Evolutionary conservation across 805 yeast genomes (phyloP).

Genomic region (Lipomyces sp.): DNA sequence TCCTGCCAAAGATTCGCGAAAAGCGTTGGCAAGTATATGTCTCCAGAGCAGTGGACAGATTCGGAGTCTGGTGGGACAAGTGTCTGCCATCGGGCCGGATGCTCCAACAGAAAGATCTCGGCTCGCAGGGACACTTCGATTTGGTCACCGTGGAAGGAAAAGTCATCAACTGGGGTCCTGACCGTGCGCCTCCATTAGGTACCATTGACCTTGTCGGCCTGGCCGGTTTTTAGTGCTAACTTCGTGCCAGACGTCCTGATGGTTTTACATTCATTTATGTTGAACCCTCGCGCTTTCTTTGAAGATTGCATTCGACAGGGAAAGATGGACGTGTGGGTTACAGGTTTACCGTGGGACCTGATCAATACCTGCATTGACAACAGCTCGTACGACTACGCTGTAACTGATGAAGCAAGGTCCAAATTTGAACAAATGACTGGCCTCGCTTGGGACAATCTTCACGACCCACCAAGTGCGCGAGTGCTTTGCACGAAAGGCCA

Average conservation of each 20-base stretch:
- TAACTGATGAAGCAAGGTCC: slow-evolving; percentile 6
- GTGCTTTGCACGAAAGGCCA: slow-evolving; percentile 8
- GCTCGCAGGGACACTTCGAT: slow-evolving; percentile 7
- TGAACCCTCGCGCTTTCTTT: slow-evolving; percentile 34
- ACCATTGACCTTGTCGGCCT: background rate
- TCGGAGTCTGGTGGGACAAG: slow-evolving; percentile 9
- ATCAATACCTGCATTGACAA: slow-evolving; percentile 6
- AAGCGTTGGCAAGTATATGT: slow-evolving; percentile 12
- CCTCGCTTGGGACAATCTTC: slow-evolving; percentile 9
- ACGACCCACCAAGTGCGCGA: background rate
- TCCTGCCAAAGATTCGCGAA: slow-evolving; percentile 9
- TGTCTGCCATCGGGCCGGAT: slow-evolving; percentile 8
- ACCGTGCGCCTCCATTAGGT: slow-evolving; percentile 7
- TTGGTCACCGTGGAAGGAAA: background rate
- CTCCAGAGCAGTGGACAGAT: slow-evolving; percentile 4
- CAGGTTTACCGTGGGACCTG: slow-evolving; percentile 3
- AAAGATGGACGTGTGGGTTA: slow-evolving; percentile 6
- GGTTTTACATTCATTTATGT: slow-evolving; percentile 38
- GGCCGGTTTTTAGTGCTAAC: background rate
- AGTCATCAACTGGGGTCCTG: slow-evolving; percentile 9
- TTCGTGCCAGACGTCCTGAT: slow-evolving; percentile 33
- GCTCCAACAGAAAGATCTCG: slow-evolving; percentile 4
- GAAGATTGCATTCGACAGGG: slow-evolving; percentile 30
- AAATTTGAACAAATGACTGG: slow-evolving; percentile 8
- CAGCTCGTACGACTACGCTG: slow-evolving; percentile 6